Percentiles rank a stretch among this genome's conserved stretches.
phyloP scores from a whole-genome alignment of 169 alveolate genomes.

The Plasmodium malariae region DNA sequence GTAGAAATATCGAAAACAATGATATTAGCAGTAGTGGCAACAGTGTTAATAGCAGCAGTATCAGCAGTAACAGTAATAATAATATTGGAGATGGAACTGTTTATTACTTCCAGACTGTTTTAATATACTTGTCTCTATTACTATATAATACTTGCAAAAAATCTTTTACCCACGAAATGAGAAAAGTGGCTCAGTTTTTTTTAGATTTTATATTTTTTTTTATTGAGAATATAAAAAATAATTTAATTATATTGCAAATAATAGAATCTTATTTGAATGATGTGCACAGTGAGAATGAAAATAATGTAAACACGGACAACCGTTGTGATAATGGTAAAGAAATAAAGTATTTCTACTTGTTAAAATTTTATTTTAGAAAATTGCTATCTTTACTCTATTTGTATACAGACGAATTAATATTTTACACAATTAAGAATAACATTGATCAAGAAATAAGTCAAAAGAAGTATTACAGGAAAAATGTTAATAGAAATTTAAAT shows the following conservation, averaged over 20 bases:
- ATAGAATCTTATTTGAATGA: conserved; percentile 28
- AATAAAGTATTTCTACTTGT: not conserved
- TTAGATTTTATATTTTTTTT: conserved; percentile 67
- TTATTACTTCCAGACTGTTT: conserved; percentile 25
- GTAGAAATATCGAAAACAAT: not conserved
- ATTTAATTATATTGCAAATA: conserved; percentile 70
- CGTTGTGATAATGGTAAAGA: no score
- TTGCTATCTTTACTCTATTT: conserved; percentile 53
- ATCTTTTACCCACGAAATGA: conserved; percentile 55
- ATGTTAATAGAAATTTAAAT: conserved; percentile 15
- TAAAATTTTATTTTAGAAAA: conserved; percentile 67
- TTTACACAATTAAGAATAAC: conserved; percentile 52
- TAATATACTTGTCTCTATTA: conserved; percentile 37
- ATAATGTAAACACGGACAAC: not conserved
- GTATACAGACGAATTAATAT: conserved; percentile 73
- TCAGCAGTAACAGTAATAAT: not conserved
- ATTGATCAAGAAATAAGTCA: conserved; percentile 49
- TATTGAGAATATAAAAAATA: conserved; percentile 75
- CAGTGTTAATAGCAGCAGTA: not conserved
- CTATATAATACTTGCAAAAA: conserved; percentile 38
- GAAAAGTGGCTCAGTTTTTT: conserved; percentile 68
- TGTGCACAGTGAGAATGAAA: not conserved
- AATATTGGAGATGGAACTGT: not conserved
- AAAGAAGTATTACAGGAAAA: conserved; percentile 60
- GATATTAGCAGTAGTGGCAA: not conserved